Evolutionary conservation across 306 rosid genomes (phyloP).

Genomic region (Lathyrus oleraceus): DNA sequence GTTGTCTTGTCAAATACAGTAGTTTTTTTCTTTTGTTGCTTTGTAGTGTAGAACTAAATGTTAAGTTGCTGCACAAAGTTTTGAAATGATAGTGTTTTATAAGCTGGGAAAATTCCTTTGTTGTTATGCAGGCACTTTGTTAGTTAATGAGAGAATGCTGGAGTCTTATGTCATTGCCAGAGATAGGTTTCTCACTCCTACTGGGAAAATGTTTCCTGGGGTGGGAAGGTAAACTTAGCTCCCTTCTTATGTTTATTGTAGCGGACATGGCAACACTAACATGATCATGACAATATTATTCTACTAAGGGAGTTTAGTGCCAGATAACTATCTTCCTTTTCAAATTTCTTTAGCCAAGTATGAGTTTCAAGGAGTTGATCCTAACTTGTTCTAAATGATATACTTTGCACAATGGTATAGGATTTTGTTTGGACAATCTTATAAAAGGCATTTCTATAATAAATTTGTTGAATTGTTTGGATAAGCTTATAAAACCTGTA

Average conservation of each 20-base stretch:
- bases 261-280: not conserved
- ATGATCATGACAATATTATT: constrained; percentile 11
- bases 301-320: not conserved
- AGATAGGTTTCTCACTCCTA: constrained; percentile 82
- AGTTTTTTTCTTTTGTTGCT: constrained; percentile 15
- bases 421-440: constrained; percentile 17
- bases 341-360: constrained; percentile 2
- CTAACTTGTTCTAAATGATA: constrained; percentile 16
- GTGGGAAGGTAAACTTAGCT: constrained; percentile 70
- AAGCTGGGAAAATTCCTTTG: not conserved
- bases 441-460: not conserved
- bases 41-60: not conserved
- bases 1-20: not conserved
- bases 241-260: constrained; percentile 12
- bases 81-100: constrained; percentile 16
- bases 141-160: constrained; percentile 93
- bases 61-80: constrained; percentile 3
- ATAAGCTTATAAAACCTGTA: not conserved
- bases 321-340: not conserved
- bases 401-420: constrained; percentile 12
- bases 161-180: constrained; percentile 97
- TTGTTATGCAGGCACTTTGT: constrained; percentile 68
- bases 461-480: not conserved
- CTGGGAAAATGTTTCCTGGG: constrained; percentile 89
- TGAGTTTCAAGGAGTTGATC: constrained; percentile 15